These are phyloP conservation scores for Sporobolomyces phaffii DNA, from an alignment of 768 basidiomycete genomes.

Conservation along the genomic window DNA sequence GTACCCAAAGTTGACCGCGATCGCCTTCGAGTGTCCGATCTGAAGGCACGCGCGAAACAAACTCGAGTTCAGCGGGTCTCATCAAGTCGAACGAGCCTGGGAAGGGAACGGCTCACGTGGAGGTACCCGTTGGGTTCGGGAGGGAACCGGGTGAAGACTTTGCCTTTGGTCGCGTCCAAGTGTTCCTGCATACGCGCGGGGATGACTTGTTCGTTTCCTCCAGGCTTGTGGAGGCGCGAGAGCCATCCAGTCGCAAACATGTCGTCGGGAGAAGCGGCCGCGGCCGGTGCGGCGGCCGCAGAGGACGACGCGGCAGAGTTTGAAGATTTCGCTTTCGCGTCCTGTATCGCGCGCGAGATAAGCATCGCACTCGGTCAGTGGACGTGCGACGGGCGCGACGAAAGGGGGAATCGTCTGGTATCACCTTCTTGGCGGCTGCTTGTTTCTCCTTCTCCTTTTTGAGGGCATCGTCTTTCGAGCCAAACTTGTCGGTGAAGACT, in stretches of 20 bases:
- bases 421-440: slow-evolving; percentile 27
- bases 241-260: slow-evolving; percentile 93
- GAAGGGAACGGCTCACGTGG: slow-evolving; percentile 47
- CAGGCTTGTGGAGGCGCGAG: slow-evolving; percentile 82
- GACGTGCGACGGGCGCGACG: too few relatives aligned
- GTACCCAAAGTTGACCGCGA: slow-evolving; percentile 97
- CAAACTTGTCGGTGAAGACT: slow-evolving; percentile 63
- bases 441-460: slow-evolving; percentile 38
- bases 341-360: too few relatives aligned
- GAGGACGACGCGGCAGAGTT: slow-evolving; percentile 19
- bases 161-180: slow-evolving; percentile 67
- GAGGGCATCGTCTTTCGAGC: slow-evolving; percentile 57
- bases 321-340: slow-evolving; percentile 30
- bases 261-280: slow-evolving; percentile 37
- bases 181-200: slow-evolving; percentile 73
- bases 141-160: slow-evolving; percentile 92
- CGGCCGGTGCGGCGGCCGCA: slow-evolving; percentile 2
- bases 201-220: slow-evolving; percentile 81
- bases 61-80: too few relatives aligned
- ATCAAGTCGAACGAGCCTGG: too few relatives aligned
- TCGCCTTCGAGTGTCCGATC: slow-evolving; percentile 95
- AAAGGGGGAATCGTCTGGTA: too few relatives aligned
- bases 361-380: too few relatives aligned
- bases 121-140: slow-evolving; percentile 97
- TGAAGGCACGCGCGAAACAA: too few relatives aligned